Evolutionary conservation across 108 stramenopile genomes (phyloP).

Genomic region (Nitzschia sp.): DNA sequence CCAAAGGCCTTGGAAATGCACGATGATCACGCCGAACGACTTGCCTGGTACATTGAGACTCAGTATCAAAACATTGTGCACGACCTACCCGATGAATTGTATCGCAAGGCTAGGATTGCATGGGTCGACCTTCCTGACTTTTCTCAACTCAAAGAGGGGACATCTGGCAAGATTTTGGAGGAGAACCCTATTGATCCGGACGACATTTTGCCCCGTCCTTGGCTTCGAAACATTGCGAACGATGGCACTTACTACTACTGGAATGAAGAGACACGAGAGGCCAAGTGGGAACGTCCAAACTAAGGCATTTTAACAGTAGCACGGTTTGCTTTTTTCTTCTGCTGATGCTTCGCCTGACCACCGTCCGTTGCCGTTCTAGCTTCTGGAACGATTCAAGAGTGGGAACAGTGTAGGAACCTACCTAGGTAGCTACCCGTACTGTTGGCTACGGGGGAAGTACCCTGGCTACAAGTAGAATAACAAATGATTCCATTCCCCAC

Average conservation of each 20-base stretch:
- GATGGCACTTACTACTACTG: slow-evolving; percentile 78
- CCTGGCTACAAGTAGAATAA: no score
- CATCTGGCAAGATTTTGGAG: slow-evolving; percentile 48
- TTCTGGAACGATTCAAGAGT: no score
- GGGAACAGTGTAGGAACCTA: no score
- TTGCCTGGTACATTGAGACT: slow-evolving; percentile 78
- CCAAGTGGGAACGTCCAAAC: slow-evolving; percentile 67
- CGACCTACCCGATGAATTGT: slow-evolving; percentile 66
- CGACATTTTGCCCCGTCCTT: slow-evolving; percentile 56
- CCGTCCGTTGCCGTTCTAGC: no score
- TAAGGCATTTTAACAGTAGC: no score
- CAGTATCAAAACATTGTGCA: slow-evolving; percentile 77
- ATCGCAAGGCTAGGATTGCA: slow-evolving; percentile 68
- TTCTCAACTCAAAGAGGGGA: slow-evolving; percentile 49
- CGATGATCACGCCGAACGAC: slow-evolving; percentile 63
- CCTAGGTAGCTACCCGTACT: no score
- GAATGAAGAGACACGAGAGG: slow-evolving; percentile 61
- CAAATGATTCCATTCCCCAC: no score
- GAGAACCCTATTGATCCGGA: slow-evolving; percentile 42
- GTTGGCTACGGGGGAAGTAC: no score
- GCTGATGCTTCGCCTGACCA: no score
- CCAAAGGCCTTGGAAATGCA: slow-evolving; percentile 34
- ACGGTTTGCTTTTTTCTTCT: no score
- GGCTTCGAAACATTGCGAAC: slow-evolving; percentile 71
- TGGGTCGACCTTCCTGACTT: slow-evolving; percentile 85